These are phyloP conservation scores for Alternaria triticina DNA, from an alignment of 2,329 filamentous ascomycete species.

Conservation along the genomic window DNA sequence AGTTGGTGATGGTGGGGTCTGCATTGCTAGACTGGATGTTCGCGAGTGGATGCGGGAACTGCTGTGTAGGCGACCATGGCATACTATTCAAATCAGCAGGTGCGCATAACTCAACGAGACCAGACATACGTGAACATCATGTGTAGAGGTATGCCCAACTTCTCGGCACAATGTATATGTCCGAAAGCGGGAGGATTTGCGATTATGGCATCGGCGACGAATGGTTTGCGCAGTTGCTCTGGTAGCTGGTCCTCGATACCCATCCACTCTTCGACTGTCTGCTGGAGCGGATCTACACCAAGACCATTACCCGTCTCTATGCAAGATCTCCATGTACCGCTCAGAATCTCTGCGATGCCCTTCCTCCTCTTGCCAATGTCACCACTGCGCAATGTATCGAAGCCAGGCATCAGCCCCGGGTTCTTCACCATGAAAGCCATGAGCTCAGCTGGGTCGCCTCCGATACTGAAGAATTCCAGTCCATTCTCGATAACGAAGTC, in stretches of 20 bases:
- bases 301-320: conserved; percentile 76
- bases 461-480: conserved; percentile 59
- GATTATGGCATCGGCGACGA: conserved; percentile 83
- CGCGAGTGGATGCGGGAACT: conserved; percentile 85
- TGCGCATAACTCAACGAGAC: neutral
- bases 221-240: conserved; percentile 60
- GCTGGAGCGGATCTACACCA: conserved; percentile 58
- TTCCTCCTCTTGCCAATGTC: conserved; percentile 77
- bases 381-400: conserved; percentile 76
- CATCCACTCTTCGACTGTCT: conserved; percentile 61
- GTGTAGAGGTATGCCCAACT: conserved; percentile 75
- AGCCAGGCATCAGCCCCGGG: conserved; percentile 81
- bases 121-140: conserved; percentile 83
- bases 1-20: conserved; percentile 79
- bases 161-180: conserved; percentile 77
- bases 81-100: conserved; percentile 59
- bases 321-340: conserved; percentile 86
- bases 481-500: conserved; percentile 58
- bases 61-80: conserved; percentile 87
- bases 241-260: conserved; percentile 46
- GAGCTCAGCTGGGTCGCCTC: conserved; percentile 57
- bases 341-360: conserved; percentile 79
- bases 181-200: conserved; percentile 81
- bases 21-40: conserved; percentile 80
- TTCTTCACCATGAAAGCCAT: conserved; percentile 90